These are phyloP conservation scores for Penicillium olsonii DNA, from an alignment of 2,329 filamentous ascomycete species.

Conservation along the genomic window DNA sequence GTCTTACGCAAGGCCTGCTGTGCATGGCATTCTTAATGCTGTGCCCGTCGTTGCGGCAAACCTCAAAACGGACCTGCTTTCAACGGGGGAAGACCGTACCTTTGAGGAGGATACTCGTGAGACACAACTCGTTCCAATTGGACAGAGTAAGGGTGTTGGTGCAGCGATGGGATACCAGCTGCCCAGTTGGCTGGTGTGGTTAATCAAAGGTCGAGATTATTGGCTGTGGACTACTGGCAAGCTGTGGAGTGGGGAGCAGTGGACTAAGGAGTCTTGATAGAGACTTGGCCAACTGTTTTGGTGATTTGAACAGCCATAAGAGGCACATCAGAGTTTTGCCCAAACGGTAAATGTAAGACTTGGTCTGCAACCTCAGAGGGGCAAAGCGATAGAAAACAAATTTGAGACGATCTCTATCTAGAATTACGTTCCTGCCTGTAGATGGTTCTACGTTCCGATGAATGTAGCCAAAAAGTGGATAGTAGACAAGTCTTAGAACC, in stretches of 20 bases:
- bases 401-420: too few species aligned
- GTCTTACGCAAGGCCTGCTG: constrained; percentile 42
- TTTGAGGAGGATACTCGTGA: constrained; percentile 49
- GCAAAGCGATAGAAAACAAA: too few species aligned
- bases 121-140: constrained; percentile 53
- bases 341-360: too few species aligned
- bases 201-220: constrained; percentile 55
- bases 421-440: too few species aligned
- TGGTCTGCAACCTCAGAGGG: too few species aligned
- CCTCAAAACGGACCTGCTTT: constrained; percentile 50
- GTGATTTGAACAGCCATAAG: too few species aligned
- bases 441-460: too few species aligned
- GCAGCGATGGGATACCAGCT: constrained; percentile 46
- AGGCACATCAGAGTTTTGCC: too few species aligned
- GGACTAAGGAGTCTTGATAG: constrained; percentile 46
- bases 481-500: constrained; percentile 7
- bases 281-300: neutral
- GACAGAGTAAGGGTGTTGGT: constrained; percentile 48
- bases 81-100: constrained; percentile 36
- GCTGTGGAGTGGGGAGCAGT: constrained; percentile 56
- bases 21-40: constrained; percentile 46
- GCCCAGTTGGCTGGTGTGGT: constrained; percentile 50
- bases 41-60: constrained; percentile 51
- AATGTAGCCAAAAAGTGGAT: too few species aligned
- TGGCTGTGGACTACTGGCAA: constrained; percentile 53